A percentile compares a stretch with the other conserved stretches of the same genome.
Conservation (phyloP, 805 yeast genomes). For the Candida xiaguanensis region DNA sequence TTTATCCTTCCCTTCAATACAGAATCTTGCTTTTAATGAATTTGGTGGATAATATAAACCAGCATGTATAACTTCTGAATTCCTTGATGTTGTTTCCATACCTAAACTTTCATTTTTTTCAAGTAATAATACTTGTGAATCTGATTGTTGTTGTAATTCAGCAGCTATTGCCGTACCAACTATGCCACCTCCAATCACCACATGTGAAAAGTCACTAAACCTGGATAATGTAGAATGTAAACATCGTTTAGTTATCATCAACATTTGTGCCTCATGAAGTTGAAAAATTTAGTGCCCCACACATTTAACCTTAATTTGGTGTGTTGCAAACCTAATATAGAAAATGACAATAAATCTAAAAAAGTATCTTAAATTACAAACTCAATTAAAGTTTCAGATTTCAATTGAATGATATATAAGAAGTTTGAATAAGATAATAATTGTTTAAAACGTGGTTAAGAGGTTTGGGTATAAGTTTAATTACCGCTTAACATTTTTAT, state of each 20-base stretch:
- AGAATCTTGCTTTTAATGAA: conserved; percentile 63
- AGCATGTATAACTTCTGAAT: conserved; percentile 91
- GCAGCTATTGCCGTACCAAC: conserved; percentile 83
- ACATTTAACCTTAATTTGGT: background rate
- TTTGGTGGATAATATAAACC: conserved; percentile 77
- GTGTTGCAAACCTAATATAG: background rate
- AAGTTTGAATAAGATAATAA: too few relatives aligned
- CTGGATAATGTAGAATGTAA: conserved; percentile 1
- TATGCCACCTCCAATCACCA: conserved; percentile 79
- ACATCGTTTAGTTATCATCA: background rate
- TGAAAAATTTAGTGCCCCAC: background rate
- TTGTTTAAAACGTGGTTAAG: background rate
- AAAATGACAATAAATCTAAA: background rate
- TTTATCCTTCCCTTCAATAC: conserved; percentile 70
- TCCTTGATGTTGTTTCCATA: conserved; percentile 80
- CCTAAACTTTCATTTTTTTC: conserved; percentile 70
- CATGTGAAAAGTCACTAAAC: conserved; percentile 58
- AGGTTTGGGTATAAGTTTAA: background rate
- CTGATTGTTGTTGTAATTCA: conserved; percentile 46
- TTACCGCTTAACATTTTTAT: conserved; percentile 2
- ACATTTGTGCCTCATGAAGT: conserved; percentile 1
- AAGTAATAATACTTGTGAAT: conserved; percentile 55
- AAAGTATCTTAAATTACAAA: too few relatives aligned
- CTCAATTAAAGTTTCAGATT: too few relatives aligned
- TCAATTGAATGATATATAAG: too few relatives aligned